These are phyloP conservation scores for Mycena haematopus DNA, from an alignment of 768 basidiomycete genomes.

Conservation along the genomic window DNA sequence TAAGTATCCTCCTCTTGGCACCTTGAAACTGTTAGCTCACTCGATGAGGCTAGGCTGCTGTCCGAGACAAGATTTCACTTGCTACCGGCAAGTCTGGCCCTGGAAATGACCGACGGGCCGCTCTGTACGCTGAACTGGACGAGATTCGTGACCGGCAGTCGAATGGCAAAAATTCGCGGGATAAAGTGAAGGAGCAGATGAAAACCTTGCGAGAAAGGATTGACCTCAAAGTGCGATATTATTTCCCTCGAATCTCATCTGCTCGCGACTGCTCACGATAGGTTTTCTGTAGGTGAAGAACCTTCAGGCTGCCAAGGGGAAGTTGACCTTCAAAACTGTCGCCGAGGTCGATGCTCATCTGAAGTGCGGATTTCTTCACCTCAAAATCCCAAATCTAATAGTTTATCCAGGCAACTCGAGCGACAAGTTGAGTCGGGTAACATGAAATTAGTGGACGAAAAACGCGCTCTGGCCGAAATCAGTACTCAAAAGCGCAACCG, in stretches of 20 bases:
- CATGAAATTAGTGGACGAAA: constrained; percentile 94
- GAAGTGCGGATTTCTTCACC: constrained; percentile 57
- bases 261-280: too few relatives aligned
- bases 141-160: constrained; percentile 80
- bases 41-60: constrained; percentile 54
- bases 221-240: constrained; percentile 72
- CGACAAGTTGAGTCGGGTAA: constrained; percentile 91
- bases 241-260: background rate
- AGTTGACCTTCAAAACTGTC: constrained; percentile 79
- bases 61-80: constrained; percentile 78
- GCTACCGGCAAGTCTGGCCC: constrained; percentile 60
- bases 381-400: constrained; percentile 23
- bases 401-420: constrained; percentile 70
- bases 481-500: constrained; percentile 72
- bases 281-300: constrained; percentile 74
- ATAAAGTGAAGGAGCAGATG: constrained; percentile 79
- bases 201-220: constrained; percentile 79
- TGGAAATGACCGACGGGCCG: constrained; percentile 72
- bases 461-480: constrained; percentile 93
- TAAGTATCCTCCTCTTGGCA: constrained; percentile 49
- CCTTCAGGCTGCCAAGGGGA: constrained; percentile 79
- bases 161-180: constrained; percentile 69
- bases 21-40: constrained; percentile 21
- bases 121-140: constrained; percentile 84
- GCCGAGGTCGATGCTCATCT: constrained; percentile 89